Evolutionary conservation across 805 yeast species (phyloP).

Genomic region (Yamadazyma sp.): DNA sequence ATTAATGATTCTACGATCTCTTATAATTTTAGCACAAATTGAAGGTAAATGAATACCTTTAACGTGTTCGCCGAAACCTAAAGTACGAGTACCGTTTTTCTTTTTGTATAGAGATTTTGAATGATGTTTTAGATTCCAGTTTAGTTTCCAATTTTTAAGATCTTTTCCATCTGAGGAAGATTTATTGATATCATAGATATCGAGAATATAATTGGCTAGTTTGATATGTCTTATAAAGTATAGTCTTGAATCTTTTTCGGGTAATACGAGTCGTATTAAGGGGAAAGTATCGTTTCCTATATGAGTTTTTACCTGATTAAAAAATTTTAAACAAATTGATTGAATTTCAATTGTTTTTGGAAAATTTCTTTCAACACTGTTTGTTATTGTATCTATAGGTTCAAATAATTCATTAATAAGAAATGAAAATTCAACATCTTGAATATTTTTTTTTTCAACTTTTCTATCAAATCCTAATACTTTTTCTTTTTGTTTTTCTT

Average conservation of each 20-base stretch:
- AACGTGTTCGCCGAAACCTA: too few species aligned
- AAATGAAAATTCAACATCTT: conserved; percentile 39
- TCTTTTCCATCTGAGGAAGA: conserved; percentile 55
- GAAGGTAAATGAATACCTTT: conserved; percentile 36
- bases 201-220: conserved; percentile 46
- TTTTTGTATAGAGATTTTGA: conserved; percentile 16
- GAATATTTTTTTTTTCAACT: conserved; percentile 33
- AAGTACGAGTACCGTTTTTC: conserved; percentile 39
- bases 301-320: conserved; percentile 31
- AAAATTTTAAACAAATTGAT: conserved; percentile 26
- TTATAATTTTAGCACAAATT: conserved; percentile 50
- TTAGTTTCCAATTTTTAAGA: conserved; percentile 35
- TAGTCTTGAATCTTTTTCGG: conserved; percentile 59
- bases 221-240: conserved; percentile 64
- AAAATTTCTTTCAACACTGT: conserved; percentile 22
- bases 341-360: conserved; percentile 23
- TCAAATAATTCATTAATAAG: conserved; percentile 41
- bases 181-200: conserved; percentile 56
- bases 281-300: conserved; percentile 58
- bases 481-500: too few species aligned
- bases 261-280: conserved; percentile 57
- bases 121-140: conserved; percentile 40
- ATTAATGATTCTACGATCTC: conserved; percentile 47
- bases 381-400: conserved; percentile 34
- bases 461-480: conserved; percentile 4